Evolutionary conservation across 306 rosid genomes (phyloP).

Genomic region (Hippophae gyantsensis): DNA sequence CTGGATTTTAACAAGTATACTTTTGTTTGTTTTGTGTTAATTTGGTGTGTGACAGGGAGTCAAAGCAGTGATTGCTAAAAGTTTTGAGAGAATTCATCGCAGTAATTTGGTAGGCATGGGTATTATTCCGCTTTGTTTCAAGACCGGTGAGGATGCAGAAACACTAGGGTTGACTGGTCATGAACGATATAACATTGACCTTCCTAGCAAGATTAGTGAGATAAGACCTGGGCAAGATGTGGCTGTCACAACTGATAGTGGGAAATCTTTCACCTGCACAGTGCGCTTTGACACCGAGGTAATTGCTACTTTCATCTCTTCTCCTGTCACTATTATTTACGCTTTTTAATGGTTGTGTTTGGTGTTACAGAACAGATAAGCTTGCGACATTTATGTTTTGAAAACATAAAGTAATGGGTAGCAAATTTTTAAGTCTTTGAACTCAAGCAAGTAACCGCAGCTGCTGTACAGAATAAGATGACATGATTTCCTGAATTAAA

Average conservation of each 20-base stretch:
- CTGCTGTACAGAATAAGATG: too few relatives aligned
- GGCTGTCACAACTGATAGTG: conserved; percentile 58
- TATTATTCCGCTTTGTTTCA: conserved; percentile 80
- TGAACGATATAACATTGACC: conserved; percentile 80
- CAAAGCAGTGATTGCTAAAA: conserved; percentile 84
- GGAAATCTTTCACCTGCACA: conserved; percentile 75
- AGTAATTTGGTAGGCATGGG: conserved; percentile 97
- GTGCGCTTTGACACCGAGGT: conserved; percentile 91
- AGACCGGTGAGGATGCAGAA: conserved; percentile 80
- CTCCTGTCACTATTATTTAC: not conserved
- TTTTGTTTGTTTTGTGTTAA: not conserved
- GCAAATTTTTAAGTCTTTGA: too few relatives aligned
- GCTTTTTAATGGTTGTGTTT: not conserved
- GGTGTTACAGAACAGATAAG: not conserved
- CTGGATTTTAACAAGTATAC: not conserved
- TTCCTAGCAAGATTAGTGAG: conserved; percentile 54
- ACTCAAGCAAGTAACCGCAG: too few relatives aligned
- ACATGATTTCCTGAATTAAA: too few relatives aligned
- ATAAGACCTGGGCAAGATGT: conserved; percentile 92
- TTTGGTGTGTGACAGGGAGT: conserved; percentile 51
- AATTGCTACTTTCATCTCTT: conserved; percentile 9
- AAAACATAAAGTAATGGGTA: too few relatives aligned
- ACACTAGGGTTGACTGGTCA: conserved; percentile 81
- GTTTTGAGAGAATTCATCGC: conserved; percentile 91
- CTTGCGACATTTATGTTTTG: too few relatives aligned